Evolutionary conservation across 805 yeast genomes (phyloP).

Genomic region (Metschnikowia cubensis): DNA sequence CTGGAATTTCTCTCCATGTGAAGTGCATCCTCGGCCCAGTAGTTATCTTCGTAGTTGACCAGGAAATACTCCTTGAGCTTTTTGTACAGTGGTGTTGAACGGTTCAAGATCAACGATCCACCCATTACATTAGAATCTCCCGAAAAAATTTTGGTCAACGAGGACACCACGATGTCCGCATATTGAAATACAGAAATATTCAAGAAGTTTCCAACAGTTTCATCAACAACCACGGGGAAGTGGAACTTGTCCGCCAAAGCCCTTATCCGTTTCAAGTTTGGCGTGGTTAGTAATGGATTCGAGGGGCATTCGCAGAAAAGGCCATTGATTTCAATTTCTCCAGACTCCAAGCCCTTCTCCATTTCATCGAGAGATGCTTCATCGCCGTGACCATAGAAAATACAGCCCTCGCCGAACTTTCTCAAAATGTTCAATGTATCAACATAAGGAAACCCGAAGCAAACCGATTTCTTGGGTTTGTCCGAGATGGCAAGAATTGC

Average conservation of each 20-base stretch:
- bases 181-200: conserved; percentile 78
- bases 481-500: conserved; percentile 32
- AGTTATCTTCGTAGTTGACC: conserved; percentile 58
- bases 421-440: conserved; percentile 82
- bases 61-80: conserved; percentile 48
- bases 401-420: conserved; percentile 90
- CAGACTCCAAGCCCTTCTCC: conserved; percentile 51
- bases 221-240: conserved; percentile 85
- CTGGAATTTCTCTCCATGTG: conserved; percentile 89
- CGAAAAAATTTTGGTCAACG: conserved; percentile 86
- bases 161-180: conserved; percentile 83
- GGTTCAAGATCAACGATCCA: conserved; percentile 80
- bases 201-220: conserved; percentile 87
- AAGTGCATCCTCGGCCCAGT: conserved; percentile 95
- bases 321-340: conserved; percentile 61
- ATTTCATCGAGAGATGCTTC: conserved; percentile 61
- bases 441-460: conserved; percentile 95
- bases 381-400: conserved; percentile 83
- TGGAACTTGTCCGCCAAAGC: conserved; percentile 62
- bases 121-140: conserved; percentile 97
- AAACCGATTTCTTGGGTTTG: conserved; percentile 60
- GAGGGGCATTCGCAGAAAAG: conserved; percentile 93
- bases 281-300: conserved; percentile 86
- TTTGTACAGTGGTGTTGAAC: conserved; percentile 49
- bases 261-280: conserved; percentile 64